These are phyloP conservation scores for Mortierella claussenii DNA, from an alignment of 192 early-diverging fungal genomes.

Conservation along the genomic window DNA sequence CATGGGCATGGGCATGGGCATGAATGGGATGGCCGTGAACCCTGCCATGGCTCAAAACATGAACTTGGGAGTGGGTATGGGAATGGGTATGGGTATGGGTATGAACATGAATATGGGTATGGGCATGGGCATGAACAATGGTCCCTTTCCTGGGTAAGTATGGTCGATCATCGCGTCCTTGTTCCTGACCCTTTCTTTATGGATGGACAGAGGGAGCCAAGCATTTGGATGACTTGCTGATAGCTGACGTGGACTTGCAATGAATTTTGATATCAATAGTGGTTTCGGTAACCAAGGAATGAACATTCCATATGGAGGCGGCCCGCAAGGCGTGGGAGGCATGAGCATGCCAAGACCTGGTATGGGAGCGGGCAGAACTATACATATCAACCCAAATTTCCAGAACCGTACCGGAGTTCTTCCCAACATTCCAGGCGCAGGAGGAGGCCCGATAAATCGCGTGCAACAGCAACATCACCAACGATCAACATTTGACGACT, in stretches of 20 bases:
- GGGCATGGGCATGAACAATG: slow-evolving; percentile 22
- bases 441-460: not conserved
- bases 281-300: slow-evolving; percentile 33
- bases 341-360: slow-evolving; percentile 8
- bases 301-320: slow-evolving; percentile 12
- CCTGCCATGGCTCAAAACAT: slow-evolving; percentile 15
- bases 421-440: not conserved
- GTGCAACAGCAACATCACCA: slow-evolving; percentile 3
- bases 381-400: slow-evolving; percentile 52
- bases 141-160: slow-evolving; percentile 29
- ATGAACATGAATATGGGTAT: slow-evolving; percentile 20
- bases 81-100: slow-evolving; percentile 23
- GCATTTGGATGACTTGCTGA: too few relatives aligned
- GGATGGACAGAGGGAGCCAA: too few relatives aligned
- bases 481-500: slow-evolving; percentile 6
- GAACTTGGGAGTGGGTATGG: slow-evolving; percentile 26
- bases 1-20: slow-evolving; percentile 18
- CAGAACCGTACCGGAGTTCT: slow-evolving; percentile 25
- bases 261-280: slow-evolving; percentile 1
- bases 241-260: too few relatives aligned
- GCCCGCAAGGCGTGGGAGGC: slow-evolving; percentile 8
- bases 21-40: slow-evolving; percentile 14
- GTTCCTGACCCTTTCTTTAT: too few relatives aligned
- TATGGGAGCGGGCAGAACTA: slow-evolving; percentile 21
- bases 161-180: too few relatives aligned